Conservation (phyloP, 192 early-diverging fungal genomes). For the Coemansia sp. region DNA sequence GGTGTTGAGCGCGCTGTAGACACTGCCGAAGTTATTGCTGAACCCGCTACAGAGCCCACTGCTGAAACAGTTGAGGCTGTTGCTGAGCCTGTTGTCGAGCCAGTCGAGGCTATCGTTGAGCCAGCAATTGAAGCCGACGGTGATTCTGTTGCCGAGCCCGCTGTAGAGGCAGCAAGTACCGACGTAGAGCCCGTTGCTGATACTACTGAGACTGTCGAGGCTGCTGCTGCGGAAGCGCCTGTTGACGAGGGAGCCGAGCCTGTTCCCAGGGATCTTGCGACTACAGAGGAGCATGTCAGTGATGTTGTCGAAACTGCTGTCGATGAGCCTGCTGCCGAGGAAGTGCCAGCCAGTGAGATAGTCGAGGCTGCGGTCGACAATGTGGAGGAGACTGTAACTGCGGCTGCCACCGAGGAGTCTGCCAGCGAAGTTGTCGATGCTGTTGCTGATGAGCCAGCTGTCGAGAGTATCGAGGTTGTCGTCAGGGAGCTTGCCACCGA, state of each 20-base stretch:
- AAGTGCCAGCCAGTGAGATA: neutral
- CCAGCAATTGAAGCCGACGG: too few species aligned
- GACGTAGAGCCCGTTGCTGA: neutral
- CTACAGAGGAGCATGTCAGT: neutral
- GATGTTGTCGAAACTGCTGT: neutral
- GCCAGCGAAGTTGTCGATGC: neutral
- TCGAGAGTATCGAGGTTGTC: neutral
- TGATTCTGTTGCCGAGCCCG: too few species aligned
- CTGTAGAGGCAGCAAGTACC: too few species aligned
- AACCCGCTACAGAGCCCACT: neutral
- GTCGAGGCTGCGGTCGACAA: neutral
- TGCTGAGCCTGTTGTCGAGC: neutral
- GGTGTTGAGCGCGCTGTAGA: neutral
- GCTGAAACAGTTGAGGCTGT: neutral
- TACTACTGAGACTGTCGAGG: neutral
- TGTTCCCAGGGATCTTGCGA: too few species aligned
- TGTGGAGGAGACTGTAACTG: neutral
- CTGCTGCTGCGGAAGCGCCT: neutral
- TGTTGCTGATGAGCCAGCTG: conserved; percentile 1
- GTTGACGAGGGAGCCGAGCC: too few species aligned
- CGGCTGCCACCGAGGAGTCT: conserved; percentile 1
- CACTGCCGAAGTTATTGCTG: neutral
- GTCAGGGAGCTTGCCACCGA: neutral
- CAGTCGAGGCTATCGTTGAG: too few species aligned
- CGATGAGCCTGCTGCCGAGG: neutral